Evolutionary conservation across 805 yeast species (phyloP), one percentile per base, ranked within the genome.

Genomic region (Priceomyces castillae): DNA sequence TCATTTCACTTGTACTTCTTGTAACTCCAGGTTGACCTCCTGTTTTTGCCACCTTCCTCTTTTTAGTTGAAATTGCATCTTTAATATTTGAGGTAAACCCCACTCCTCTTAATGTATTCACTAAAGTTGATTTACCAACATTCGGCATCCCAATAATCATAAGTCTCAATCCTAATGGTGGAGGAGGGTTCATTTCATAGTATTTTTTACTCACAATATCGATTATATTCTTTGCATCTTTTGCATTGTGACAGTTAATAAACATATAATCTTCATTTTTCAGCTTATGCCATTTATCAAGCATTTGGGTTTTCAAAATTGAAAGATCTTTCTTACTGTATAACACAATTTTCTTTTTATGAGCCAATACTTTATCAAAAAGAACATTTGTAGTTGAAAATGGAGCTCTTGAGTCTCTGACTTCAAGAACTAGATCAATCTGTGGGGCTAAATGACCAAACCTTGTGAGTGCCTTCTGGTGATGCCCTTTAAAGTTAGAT

Each of bases 81-180:
- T 48, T 41, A 22, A 46, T 44, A 26, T 52, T 54, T 5, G 56
- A 46, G 1, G 62, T 56, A 39, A 58, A 63, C 2, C 75, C 72
- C 12, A 64, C 65, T 6, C 65, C 66, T 46, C 97, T 65, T 40
- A 90, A 65, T 0, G 84, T 72, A 56, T 94, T 94, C 20, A 90
- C 84, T 38, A 94, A 60, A 0, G 97, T 85, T 10, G 96, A 86
- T 62, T 94, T 94, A 0, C 99, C 99, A n/a, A 90, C 95, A 59
- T 94, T 94, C 1, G 99, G 99, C 94, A 94, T 86, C 0, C 99
- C 99, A 5, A 84, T 82, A 36, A 92, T 78, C 71, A 90, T 71
- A 44, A 86, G 62, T 17, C 90, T 65, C 38, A 86, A 67, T 0
- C 98, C 98, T 46, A 90, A 62, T 0, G 97, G 97, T 0, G 96